phyloP scores from a whole-genome alignment of 2,329 filamentous ascomycete genomes.

The Clonostachys solani region DNA sequence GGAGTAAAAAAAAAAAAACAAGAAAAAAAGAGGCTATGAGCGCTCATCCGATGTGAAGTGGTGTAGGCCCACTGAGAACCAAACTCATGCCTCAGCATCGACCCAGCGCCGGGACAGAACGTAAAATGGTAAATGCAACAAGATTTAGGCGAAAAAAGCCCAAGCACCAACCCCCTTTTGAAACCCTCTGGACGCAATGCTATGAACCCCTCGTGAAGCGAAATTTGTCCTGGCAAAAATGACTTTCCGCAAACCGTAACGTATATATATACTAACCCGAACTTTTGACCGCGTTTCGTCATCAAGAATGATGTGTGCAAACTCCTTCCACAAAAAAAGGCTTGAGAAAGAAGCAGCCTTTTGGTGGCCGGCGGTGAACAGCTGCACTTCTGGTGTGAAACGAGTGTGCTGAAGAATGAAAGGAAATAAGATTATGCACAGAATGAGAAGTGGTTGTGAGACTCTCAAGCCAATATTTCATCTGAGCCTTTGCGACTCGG shows the following conservation, averaged over 20 bases:
- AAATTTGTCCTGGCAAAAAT: slow-evolving; percentile 18
- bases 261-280: slow-evolving; percentile 20
- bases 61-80: neutral
- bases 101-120: too few relatives aligned
- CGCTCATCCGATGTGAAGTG: slow-evolving; percentile 4
- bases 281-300: slow-evolving; percentile 7
- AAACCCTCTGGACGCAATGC: slow-evolving; percentile 32
- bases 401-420: neutral
- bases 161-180: slow-evolving; percentile 11
- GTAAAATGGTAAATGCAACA: neutral
- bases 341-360: too few relatives aligned
- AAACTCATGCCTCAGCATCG: neutral
- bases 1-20: neutral
- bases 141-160: neutral
- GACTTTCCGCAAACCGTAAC: slow-evolving; percentile 12
- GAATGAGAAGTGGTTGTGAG: slow-evolving; percentile 10
- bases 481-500: too few relatives aligned
- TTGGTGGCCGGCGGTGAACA: too few relatives aligned
- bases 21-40: slow-evolving; percentile 3
- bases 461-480: too few relatives aligned
- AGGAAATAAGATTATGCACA: slow-evolving; percentile 9
- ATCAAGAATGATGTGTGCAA: too few relatives aligned
- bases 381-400: neutral
- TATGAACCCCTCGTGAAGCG: slow-evolving; percentile 24
- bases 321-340: too few relatives aligned